Base-by-base conservation (phyloP, 441 rosid genomes). In the Pelargonium cotyledonis region DNA sequence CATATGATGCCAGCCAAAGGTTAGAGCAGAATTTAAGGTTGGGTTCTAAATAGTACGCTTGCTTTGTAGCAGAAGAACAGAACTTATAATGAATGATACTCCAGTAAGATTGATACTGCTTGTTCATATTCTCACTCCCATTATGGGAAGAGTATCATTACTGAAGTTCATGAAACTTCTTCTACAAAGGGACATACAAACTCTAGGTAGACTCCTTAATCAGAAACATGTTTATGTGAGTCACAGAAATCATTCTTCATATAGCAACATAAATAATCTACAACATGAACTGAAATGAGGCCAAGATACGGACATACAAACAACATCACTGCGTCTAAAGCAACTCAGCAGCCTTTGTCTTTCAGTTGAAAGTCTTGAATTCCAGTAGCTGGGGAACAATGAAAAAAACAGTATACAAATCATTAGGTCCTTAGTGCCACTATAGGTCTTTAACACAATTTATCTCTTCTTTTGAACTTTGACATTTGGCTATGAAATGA, bases 331-430 rank as follows among this genome's bases (percentile, higher is more conserved):
- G 74, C 63, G 83, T 49, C 82, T 80, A 76, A 94, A 89, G 70
- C 82, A 83, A 68, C 73, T 78, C 43, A 94, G 76, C 77, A 94
- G 92, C 73, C 92, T 87, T 72, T 82, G 97, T 77, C 98, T 86
- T 75, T 94, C 97, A 61, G 90, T 89, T 71, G 83, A 90, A 66
- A 94, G 92, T 81, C 90, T 89, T 12, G 98, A 91, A 80, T 87
- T 94, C 98, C 97, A 94, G 80, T 89, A 94, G 70, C 98, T 83
- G 88, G 81, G 80, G 41, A 64, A 1, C 19, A 44, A 44, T 72
- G 53, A 65, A 62, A 71, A 53, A 73, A 70, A 12, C n/a, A n/a
- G n/a, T n/a, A 53, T n/a, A 53, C n/a, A n/a, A n/a, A 1, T 19
- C 31, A 26, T 71, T 35, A 71, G 68, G 16, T 62, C 41, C 67